phyloP scores from a whole-genome alignment of 2,329 filamentous ascomycete genomes.

The Ambrosiella xylebori region DNA sequence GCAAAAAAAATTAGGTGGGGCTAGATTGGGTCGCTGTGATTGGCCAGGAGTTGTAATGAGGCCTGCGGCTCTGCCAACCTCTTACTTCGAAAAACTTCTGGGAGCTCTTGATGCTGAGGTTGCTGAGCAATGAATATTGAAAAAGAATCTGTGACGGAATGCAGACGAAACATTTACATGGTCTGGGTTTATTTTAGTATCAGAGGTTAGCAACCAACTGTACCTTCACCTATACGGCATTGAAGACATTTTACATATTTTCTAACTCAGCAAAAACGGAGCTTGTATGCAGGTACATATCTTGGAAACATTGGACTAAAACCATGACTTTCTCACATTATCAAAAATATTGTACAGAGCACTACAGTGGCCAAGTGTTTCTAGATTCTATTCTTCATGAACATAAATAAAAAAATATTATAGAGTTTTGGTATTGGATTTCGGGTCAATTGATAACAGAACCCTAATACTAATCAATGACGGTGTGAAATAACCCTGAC shows the following conservation, averaged over 20 bases:
- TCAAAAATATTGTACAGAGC: too few relatives aligned
- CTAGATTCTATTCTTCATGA: too few relatives aligned
- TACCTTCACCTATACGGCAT: not conserved
- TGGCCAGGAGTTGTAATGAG: conserved; percentile 2
- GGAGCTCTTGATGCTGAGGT: too few relatives aligned
- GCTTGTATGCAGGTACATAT: not conserved
- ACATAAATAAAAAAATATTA: too few relatives aligned
- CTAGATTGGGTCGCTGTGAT: not conserved
- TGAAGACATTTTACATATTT: not conserved
- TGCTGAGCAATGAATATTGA: not conserved
- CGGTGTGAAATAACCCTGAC: too few relatives aligned
- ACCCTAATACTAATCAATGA: too few relatives aligned
- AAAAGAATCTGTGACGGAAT: not conserved
- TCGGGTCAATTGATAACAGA: too few relatives aligned
- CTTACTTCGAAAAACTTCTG: not conserved
- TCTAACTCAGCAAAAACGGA: not conserved
- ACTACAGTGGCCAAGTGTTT: too few relatives aligned
- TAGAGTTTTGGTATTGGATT: too few relatives aligned
- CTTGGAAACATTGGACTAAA: too few relatives aligned
- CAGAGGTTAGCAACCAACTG: too few relatives aligned
- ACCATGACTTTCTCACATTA: too few relatives aligned
- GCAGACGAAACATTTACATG: not conserved
- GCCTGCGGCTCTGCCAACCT: not conserved
- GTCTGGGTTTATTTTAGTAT: not conserved
- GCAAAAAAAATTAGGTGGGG: conserved; percentile 3